Conservation (phyloP, 1,139 yeast genomes). For the Suhomyces bokatorum region DNA sequence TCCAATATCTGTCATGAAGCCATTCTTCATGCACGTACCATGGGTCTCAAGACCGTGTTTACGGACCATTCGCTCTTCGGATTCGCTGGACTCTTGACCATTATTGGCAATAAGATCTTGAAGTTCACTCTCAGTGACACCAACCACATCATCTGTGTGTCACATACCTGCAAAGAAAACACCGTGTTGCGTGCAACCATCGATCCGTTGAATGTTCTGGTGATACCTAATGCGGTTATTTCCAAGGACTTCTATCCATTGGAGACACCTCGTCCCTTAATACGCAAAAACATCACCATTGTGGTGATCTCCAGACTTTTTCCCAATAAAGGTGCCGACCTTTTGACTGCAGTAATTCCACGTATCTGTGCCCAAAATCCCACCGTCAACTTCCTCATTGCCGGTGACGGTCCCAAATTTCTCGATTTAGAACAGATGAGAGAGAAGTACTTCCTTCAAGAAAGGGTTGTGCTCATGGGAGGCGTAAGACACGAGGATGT, state of each 20-base stretch:
- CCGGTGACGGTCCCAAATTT: constrained; percentile 97
- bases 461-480: constrained; percentile 82
- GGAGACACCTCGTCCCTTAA: constrained; percentile 17
- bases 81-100: constrained; percentile 81
- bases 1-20: constrained; percentile 89
- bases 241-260: constrained; percentile 76
- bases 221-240: constrained; percentile 94
- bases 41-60: constrained; percentile 89
- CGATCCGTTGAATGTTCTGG: constrained; percentile 78
- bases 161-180: constrained; percentile 95
- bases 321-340: constrained; percentile 96
- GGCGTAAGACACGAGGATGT: constrained; percentile 91
- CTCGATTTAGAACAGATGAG: constrained; percentile 94
- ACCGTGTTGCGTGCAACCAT: constrained; percentile 85
- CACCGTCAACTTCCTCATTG: constrained; percentile 76
- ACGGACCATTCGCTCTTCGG: constrained; percentile 97
- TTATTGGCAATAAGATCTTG: constrained; percentile 81
- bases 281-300: constrained; percentile 55
- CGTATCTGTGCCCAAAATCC: constrained; percentile 66
- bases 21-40: constrained; percentile 82
- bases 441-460: constrained; percentile 82
- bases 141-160: constrained; percentile 92
- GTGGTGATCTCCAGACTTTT: constrained; percentile 89
- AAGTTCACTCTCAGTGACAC: constrained; percentile 84
- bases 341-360: constrained; percentile 84